Base-by-base conservation (phyloP, 495 filamentous ascomycete genomes). In the Xanthoparmelia taractica region DNA sequence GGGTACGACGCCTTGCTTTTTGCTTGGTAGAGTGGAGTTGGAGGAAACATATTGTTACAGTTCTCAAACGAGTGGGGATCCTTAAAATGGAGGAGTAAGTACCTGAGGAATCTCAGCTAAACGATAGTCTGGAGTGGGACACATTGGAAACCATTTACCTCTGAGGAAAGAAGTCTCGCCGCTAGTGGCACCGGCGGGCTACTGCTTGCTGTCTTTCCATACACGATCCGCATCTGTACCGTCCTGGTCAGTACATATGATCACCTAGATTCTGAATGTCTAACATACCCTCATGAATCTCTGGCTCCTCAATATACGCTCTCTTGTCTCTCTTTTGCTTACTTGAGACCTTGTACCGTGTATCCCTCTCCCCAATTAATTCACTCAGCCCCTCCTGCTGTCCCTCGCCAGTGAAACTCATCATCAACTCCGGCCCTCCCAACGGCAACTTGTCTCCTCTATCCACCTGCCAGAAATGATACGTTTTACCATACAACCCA, bases 391-490 rank as follows among this genome's bases (percentile, higher is more conserved):
- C 84, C 11, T 76, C 69, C 27, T 86, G 73, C 70, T 84, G 84
- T 17, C 78, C 81, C 41, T 80, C 74, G 7, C 75, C 73, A 17
- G 82, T 86, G 69, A 86, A 87, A 70, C 87, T 92, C 47, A 80
- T 84, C 90, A 94, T 93, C 65, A 96, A 74, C 76, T 87, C 74
- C 63, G 90, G 89, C 73, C 77, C 75, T 0, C 91, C 90, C 61
- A 94, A 69, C 27, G 90, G 89, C 67, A 96, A 67, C 66, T 81
- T 71, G 69, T 94, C 83, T 8, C 92, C 91, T n/a, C 84, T 76
- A 71, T 95, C 90, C 34, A 87, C 81, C 79, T 95, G 90, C 91
- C 91, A 96, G 58, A 94, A 76, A 70, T 92, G 91, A 74, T 86
- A 96, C n/a, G 86, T 84, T 73, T 96, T 95, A n/a, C 91, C 91